Conservation (phyloP, 306 rosid species). For the Vachellia pachyceras region DNA sequence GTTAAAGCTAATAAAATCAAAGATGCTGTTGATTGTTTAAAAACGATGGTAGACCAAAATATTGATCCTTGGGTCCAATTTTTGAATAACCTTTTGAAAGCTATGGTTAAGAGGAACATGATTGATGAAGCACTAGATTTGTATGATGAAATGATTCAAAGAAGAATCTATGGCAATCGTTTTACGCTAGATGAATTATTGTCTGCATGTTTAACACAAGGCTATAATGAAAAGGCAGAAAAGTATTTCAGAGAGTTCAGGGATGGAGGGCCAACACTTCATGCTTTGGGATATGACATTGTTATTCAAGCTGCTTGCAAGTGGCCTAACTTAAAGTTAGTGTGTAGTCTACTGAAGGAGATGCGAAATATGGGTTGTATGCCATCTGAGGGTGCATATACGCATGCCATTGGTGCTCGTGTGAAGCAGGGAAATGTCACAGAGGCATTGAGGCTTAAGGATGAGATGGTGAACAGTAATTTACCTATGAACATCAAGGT, state of each 20-base stretch:
- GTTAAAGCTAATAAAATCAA: slow-evolving; percentile 57
- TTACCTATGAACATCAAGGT: slow-evolving; percentile 50
- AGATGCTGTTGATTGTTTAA: slow-evolving; percentile 62
- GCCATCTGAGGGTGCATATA: slow-evolving; percentile 57
- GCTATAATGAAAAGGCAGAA: no score
- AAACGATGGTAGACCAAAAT: slow-evolving; percentile 53
- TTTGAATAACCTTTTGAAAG: slow-evolving; percentile 60
- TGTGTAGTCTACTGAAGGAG: slow-evolving; percentile 61
- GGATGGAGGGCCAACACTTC: no score
- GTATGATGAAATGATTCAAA: slow-evolving; percentile 57
- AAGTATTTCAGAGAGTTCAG: no score
- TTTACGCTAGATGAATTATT: slow-evolving; percentile 55
- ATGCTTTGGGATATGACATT: no score
- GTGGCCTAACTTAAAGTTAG: no score
- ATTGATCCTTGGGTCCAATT: slow-evolving; percentile 46
- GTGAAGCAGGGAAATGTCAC: slow-evolving; percentile 67
- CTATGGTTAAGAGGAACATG: slow-evolving; percentile 64
- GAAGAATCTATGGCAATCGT: slow-evolving; percentile 54
- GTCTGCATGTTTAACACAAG: slow-evolving; percentile 62
- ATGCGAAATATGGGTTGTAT: slow-evolving; percentile 75
- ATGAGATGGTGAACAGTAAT: slow-evolving; percentile 70
- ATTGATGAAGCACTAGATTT: slow-evolving; percentile 40
- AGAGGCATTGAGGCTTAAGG: slow-evolving; percentile 65
- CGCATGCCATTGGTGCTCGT: slow-evolving; percentile 57
- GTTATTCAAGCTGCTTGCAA: slow-evolving; percentile 54